Base-by-base conservation (phyloP, 345 rosid species). In the Eucalyptus globulus region DNA sequence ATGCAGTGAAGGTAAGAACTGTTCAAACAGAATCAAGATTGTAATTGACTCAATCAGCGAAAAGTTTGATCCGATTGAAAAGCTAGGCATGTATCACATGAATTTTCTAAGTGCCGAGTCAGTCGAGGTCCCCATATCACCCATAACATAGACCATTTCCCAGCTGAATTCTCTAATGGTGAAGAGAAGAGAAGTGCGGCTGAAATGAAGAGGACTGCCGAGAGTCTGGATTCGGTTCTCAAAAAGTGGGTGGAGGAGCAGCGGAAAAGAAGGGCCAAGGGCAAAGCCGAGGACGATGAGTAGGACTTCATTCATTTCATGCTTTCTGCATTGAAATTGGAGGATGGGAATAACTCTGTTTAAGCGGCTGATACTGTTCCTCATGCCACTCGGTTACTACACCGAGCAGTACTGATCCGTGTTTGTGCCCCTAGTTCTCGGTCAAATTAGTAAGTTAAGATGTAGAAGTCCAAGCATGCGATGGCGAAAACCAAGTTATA, bases 161-260 rank as follows among this genome's bases (percentile, higher is more conserved):
- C 44, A 40, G 85, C 85, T 40, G 44, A 76, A 76, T 86, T 50
- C 87, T 86, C 37, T 86, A 49, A 27, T 49, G 34, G 87, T 86
- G 47, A 91, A 16, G 58, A 92, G 92, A 81, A 13, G 56, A 91
- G 92, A 50, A 58, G 89, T 67, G 44, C 62, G 21, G 50, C 86
- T 31, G 51, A 89, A 69, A 93, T 91, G 94, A 89, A 90, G 88
- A 87, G 85, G 89, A 91, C 91, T 27, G 89, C 93, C 16, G 34
- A 17, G 67, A 92, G 94, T 16, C 27, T 93, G 80, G 95, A 93
- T 87, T 47, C 31, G 37, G 88, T 92, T 31, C 49, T 94, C 14
- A 91, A 89, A 5, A 92, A 88, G 31, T 92, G 95, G 95, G 88
- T 94, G 31, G 51, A 90, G 5, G 92, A 86, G 31, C 95, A 92